Base-by-base conservation (phyloP, 257 asterid species). In the Cruciata laevipes region DNA sequence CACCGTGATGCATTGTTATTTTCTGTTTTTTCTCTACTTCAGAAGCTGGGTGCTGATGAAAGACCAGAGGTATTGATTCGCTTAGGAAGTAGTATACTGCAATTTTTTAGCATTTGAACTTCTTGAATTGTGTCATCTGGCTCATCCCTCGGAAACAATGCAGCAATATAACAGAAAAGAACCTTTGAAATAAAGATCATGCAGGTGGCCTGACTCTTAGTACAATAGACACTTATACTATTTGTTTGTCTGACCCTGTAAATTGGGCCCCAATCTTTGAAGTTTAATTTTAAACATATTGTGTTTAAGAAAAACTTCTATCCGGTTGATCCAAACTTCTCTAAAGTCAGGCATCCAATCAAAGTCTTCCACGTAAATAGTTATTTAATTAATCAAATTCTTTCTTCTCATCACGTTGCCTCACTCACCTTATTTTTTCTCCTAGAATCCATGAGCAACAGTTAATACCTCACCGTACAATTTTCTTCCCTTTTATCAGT, bases 1-100 rank as follows among this genome's bases (percentile, higher is more conserved):
- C 86, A 85, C 64, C 79, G 79, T 67, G 95, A 88, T 81, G 83
- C 84, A 70, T 69, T 93, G 88, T 88, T 93, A 31, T 80, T 90
- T 77, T 87, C 96, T 62, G 87, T 93, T 79, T 86, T 93, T 75
- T 84, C 97, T 33, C 75, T 88, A 74, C 93, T 90, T 73, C 94
- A 93, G 75, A 84, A 83, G 79, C 87, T 90, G 81, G 97, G 95
- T 66, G 88, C 91, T 75, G 99, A 90, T 73, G 99, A 84, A 73
- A 86, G 99, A 75, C 97, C 99, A 61, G 99, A 93, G 99, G 99
- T 93, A 87, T 75, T 68, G 30, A 65, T 66, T 77, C 67, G 59
- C 56, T 40, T 42, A 71, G 61, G 73, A 72, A 70, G 69, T 38
- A 60, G 30, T 63, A 66, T 61, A 67, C 53, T 44, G 51, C 33